phyloP scores from a whole-genome alignment of 129 eudicot genomes.

The Flaveria brownii region DNA sequence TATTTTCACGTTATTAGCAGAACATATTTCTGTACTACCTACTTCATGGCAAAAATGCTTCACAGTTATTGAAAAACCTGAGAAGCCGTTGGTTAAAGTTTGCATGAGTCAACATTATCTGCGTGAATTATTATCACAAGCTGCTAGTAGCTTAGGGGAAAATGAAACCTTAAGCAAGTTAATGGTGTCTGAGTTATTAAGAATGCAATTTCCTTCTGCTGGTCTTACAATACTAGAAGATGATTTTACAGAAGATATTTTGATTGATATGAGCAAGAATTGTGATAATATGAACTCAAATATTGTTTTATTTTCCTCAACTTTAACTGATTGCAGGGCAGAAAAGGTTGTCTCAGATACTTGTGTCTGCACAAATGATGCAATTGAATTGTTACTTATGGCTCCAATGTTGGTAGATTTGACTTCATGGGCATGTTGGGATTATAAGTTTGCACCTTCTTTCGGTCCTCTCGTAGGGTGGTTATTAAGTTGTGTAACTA shows the following conservation, averaged over 20 bases:
- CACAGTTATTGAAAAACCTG: constrained; percentile 31
- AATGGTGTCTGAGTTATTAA: constrained; percentile 57
- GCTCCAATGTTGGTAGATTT: constrained; percentile 86
- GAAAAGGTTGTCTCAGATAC: constrained; percentile 25
- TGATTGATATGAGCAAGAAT: constrained; percentile 32
- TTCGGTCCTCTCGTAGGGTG: constrained; percentile 84
- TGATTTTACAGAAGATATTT: constrained; percentile 29
- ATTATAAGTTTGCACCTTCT: constrained; percentile 67
- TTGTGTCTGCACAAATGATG: constrained; percentile 50
- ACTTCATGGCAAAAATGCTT: constrained; percentile 44
- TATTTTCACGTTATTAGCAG: constrained; percentile 50
- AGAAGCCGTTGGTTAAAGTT: constrained; percentile 51
- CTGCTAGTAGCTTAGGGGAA: constrained; percentile 50
- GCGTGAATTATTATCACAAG: constrained; percentile 65
- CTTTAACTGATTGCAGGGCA: constrained; percentile 43
- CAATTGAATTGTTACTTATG: constrained; percentile 57
- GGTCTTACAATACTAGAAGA: constrained; percentile 50
- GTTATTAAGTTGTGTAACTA: constrained; percentile 66
- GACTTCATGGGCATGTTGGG: constrained; percentile 78
- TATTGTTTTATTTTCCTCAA: constrained; percentile 63
- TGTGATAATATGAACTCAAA: constrained; percentile 35
- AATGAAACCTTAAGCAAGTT: constrained; percentile 48
- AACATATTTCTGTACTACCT: constrained; percentile 53
- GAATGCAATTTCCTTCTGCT: constrained; percentile 67
- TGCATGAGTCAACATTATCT: constrained; percentile 61